Base-by-base conservation (phyloP, 2,329 filamentous ascomycete genomes). In the Neobulgaria alba region DNA sequence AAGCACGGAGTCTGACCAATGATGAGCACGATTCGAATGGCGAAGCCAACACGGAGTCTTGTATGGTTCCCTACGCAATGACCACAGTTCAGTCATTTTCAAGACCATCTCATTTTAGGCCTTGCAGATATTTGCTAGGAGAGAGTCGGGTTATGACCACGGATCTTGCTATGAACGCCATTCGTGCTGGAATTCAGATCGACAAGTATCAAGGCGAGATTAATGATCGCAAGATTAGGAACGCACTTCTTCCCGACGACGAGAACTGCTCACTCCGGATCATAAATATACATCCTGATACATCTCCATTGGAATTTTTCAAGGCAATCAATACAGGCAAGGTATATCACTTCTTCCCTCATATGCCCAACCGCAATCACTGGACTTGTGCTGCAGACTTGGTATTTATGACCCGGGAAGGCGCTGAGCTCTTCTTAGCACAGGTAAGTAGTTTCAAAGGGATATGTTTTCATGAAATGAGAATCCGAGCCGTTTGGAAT, bases 221-320 rank as follows among this genome's bases (percentile, higher is more conserved):
- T 21, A 39, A 26, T 9, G 19, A 14, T 12, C 12, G 15, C 10
- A 16, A 17, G 4, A 20, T 39, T 7, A 10, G 16, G 14, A 29
- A 39, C 30, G 14, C 17, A 19, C 17, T 39, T 31, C 26, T 32
- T 12, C 36, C 26, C 9, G 36, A 39, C 5, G n/a, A 23, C 14
- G 36, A 39, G 17, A 39, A 39, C 20, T 39, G 36, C 17, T 30
- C 36, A 12, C 15, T 39, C 10, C 36, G 36, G 15, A 31, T 39
- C 10, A 21, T 21, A 19, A 29, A 39, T 14, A 31, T 39, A 17
- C 26, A 32, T 32, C 26, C 36, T 16, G 10, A 19, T 4, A 21
- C n/a, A 10, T 31, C 26, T 12, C n/a, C 17, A 9, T 20, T 19
- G 26, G 23, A 39, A 10, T 2, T 39, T 14, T 39, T 39, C 19